Evolutionary conservation across 2,329 filamentous ascomycete species (phyloP).

Genomic region (Pezicula radicicola): DNA sequence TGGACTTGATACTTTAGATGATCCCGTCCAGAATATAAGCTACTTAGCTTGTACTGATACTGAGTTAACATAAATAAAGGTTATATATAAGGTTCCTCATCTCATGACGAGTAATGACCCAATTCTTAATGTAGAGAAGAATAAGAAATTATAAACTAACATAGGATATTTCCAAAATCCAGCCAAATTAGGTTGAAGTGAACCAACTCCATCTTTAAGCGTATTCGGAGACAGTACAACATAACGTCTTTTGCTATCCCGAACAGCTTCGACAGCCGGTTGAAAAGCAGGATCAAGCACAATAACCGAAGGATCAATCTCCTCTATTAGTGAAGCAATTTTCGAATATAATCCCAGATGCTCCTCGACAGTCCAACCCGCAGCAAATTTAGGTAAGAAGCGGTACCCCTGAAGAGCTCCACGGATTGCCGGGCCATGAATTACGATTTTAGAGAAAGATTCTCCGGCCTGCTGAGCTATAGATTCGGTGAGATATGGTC

Average conservation of each 20-base stretch:
- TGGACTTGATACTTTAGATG: no score
- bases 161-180: background rate
- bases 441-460: background rate
- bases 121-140: background rate
- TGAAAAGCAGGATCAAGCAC: slow-evolving; percentile 39
- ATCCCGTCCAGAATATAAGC: no score
- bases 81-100: no score
- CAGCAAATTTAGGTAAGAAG: slow-evolving; percentile 18
- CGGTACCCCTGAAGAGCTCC: slow-evolving; percentile 16
- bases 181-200: background rate
- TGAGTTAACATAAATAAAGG: no score
- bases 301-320: slow-evolving; percentile 34
- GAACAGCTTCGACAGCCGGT: slow-evolving; percentile 37
- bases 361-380: slow-evolving; percentile 31
- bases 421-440: background rate
- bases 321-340: slow-evolving; percentile 31
- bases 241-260: slow-evolving; percentile 33
- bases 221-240: slow-evolving; percentile 33
- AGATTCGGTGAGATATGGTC: background rate
- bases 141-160: background rate
- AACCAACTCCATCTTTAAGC: slow-evolving; percentile 34
- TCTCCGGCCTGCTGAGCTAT: background rate
- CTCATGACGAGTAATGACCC: no score
- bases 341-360: slow-evolving; percentile 36
- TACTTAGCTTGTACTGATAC: no score